Base-by-base conservation (phyloP, 805 yeast species). In the Phaffomyces antillensis region DNA sequence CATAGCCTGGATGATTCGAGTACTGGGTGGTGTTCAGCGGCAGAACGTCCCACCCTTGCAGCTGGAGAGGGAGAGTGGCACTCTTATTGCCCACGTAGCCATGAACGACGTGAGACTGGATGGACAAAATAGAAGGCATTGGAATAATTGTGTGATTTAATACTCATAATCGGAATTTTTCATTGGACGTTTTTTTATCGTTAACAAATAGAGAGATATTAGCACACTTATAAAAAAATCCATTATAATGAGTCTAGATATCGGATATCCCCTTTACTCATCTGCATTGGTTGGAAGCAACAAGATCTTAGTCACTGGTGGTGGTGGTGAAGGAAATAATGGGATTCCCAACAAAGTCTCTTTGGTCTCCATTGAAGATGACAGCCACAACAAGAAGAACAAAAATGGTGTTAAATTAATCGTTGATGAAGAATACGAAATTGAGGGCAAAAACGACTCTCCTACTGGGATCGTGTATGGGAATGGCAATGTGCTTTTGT, bases 11-110 rank as follows among this genome's bases (percentile, higher is more conserved):
- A 65, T 91, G 97, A 55, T 91, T 89, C 2, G 96, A 86, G 54
- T 82, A 81, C 57, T 87, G 86, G 18, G 90, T 95, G 1, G 96
- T 87, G 64, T 91, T 87, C 44, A 93, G 70, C 20, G 80, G 80
- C 60, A 91, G 96, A 10, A 90, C 96, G 59, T 93, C 91, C 96
- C 97, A 91, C 0, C 93, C 95, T 38, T 77, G 71, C 36, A 79
- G 68, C 59, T 91, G 97, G 20, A 91, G 66, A 0, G 98, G 96
- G 59, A 93, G 86, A 3, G 91, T 85, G 1, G 93, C 86, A 0
- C 96, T 96, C 46, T 81, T 76, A 61, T 89, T 89, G 1, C 99
- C 99, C 2, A 93, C 99, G 56, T 87, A 84, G 3, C 99, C 99
- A 60, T 91, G 98, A 3, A 80, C 89, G 2, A 93, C 98, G 62